phyloP scores from a whole-genome alignment of 2,329 filamentous ascomycete species.

The Fusarium stilboides region DNA sequence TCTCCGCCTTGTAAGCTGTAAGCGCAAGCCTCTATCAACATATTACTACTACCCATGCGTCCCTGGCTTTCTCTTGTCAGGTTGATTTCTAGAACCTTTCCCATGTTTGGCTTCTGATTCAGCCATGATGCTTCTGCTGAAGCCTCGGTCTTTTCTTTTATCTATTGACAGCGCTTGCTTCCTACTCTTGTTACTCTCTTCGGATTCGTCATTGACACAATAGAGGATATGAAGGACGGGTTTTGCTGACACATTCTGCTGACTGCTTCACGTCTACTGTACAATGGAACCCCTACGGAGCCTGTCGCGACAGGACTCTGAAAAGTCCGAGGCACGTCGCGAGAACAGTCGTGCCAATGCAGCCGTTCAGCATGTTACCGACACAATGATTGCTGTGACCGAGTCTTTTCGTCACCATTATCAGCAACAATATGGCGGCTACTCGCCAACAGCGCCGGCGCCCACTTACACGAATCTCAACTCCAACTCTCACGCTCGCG shows the following conservation, averaged over 20 bases:
- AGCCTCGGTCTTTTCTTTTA: conserved; percentile 5
- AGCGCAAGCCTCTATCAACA: conserved; percentile 20
- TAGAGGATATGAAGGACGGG: conserved; percentile 28
- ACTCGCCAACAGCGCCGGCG: conserved; percentile 39
- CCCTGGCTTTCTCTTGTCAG: conserved; percentile 12
- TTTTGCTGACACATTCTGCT: conserved; percentile 30
- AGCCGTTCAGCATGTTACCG: conserved; percentile 42
- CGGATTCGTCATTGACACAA: background rate
- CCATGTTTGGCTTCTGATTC: conserved; percentile 19
- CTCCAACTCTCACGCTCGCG: background rate
- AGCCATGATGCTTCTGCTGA: conserved; percentile 14
- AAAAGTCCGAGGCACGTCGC: conserved; percentile 44
- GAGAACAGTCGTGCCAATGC: conserved; percentile 34
- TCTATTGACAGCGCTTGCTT: background rate
- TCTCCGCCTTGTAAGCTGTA: conserved; percentile 27
- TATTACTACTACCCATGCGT: conserved; percentile 21
- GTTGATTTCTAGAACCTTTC: conserved; percentile 5
- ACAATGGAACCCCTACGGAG: conserved; percentile 44
- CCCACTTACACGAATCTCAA: conserved; percentile 40
- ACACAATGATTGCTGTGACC: conserved; percentile 49
- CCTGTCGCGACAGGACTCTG: conserved; percentile 38
- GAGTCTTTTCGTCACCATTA: conserved; percentile 49
- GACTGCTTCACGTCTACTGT: conserved; percentile 27
- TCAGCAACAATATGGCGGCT: conserved; percentile 33
- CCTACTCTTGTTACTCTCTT: background rate